Base-by-base conservation (phyloP, 1,284 basidiomycete genomes). In the Trichosporon asahii region DNA sequence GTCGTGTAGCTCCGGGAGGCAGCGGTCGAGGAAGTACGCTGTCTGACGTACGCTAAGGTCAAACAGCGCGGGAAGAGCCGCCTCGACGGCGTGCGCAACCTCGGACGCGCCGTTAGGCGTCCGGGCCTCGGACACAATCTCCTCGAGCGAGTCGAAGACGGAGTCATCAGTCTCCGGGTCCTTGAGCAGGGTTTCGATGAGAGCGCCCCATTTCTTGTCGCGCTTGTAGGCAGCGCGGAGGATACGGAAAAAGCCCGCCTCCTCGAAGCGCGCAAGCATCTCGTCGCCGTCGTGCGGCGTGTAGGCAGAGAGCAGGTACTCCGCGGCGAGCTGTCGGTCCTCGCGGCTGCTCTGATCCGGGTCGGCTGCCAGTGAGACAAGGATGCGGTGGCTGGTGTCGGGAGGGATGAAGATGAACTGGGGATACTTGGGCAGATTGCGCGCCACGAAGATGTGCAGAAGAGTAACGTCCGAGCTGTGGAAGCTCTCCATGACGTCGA, bases 351-450 rank as follows among this genome's bases (percentile, higher is more conserved):
- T 87, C 66, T 85, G 82, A 77, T 94, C 91, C 0, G 86, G 82
- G 77, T 95, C 93, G 31, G 86, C 84, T 0, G 93, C 89, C 11
- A 99, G 88, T 9, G 88, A 88, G 64, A 91, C 86, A 44, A 99
- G 88, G 73, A 98, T 89, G 55, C 85, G 85, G 73, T 94, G 90
- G 4, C 95, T 86, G 1, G 88, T 85, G 57, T 88, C 89, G 2
- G 88, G 89, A 0, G 89, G 83, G 46, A 95, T 86, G 69, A 88
- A 84, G 70, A 98, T 87, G 83, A 91, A 95, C 82, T 98, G 95
- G 0, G 91, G 90, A 82, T 98, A 99, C 84, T 98, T 99, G 0
- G 97, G 93, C 15, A 97, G 89, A 80, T 98, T 99, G 70, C 95
- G 91, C 0, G 97, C 93, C 70, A 98, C 88, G 82, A 99, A 99